Percentiles rank a stretch among this genome's conserved stretches.
phyloP scores from a whole-genome alignment of 176 grass and related monocot genomes.

The Metroxylon sagu region DNA sequence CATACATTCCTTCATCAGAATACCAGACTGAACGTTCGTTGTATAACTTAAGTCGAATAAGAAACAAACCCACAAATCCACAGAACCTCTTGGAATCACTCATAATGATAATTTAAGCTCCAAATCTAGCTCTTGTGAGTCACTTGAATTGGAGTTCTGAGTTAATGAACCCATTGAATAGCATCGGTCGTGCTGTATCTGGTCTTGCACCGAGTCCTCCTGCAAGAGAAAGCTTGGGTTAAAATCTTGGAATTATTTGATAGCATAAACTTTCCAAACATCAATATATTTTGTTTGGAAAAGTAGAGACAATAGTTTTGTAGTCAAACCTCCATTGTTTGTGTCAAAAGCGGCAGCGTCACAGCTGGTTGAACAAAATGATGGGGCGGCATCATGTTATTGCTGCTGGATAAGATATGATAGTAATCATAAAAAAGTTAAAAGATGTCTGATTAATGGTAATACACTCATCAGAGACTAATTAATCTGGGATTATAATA shows the following conservation, averaged over 20 bases:
- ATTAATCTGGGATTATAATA: no score
- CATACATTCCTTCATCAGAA: no score
- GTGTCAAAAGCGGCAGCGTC: constrained; percentile 18
- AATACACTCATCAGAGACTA: no score
- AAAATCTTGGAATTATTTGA: neutral
- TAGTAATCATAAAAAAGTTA: neutral
- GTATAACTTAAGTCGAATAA: no score
- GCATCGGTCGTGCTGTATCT: neutral
- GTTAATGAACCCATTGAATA: constrained; percentile 3
- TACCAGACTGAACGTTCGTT: no score
- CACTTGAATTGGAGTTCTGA: constrained; percentile 17
- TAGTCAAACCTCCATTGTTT: constrained; percentile 13
- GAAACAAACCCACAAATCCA: no score
- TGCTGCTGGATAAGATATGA: constrained; percentile 12
- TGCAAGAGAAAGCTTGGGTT: no score
- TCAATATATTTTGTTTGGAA: no score
- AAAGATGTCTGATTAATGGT: no score
- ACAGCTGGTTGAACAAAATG: constrained; percentile 18
- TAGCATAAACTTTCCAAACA: constrained; percentile 2
- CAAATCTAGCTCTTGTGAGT: constrained; percentile 26
- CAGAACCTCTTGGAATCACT: neutral
- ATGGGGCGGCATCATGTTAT: constrained; percentile 3
- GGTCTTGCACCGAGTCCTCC: no score
- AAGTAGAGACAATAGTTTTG: no score
- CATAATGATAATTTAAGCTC: constrained; percentile 33